Base-by-base conservation (phyloP, 805 yeast genomes). In the Starmerella cellae region DNA sequence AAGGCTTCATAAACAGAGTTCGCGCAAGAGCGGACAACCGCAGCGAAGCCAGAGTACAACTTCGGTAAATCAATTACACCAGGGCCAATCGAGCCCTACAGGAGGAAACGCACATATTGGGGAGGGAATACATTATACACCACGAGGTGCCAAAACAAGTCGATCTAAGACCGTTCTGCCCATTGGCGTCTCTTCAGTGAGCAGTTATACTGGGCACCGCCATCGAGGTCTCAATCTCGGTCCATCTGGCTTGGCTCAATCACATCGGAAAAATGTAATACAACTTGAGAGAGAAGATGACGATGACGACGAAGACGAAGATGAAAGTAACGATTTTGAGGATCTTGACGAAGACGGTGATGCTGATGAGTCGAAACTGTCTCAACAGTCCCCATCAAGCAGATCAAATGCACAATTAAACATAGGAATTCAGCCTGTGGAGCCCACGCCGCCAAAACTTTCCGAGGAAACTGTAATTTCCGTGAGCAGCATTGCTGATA, bases 361-460 rank as follows among this genome's bases (percentile, higher is more conserved):
- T 6, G 43, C 34, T 13, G 39, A 38, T 1, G 38, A 35, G 8
- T 23, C 11, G 2, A 35, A 3, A 2, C 17, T 27, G 30, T 17
- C 9, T 18, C 21, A 13, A 14, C 2, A 28, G 17, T 34, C 41
- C 11, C 26, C 35, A 9, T 16, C 24, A 9, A 22, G 16, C 2
- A 37, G 41, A 2, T 14, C 35, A 4, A 40, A 43, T 16, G 24
- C 46, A 16, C 48, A 44, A 1, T 34, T 53, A 3, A 44, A 41
- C 26, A 27, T 51, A 5, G 55, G 55, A 9, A 45, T 53, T 13
- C 52, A 42, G 24, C 47, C 46, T 4, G 50, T 53, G 19, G 55
- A 46, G 29, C 56, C 57, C 9, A 50, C 53, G 2, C 54, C 56
- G 18, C 53, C 58, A 3, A 50, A 53, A 34, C 34, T 53, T 16